Evolutionary conservation across 2,329 filamentous ascomycete species (phyloP).

Genomic region (Claviceps purpurea): DNA sequence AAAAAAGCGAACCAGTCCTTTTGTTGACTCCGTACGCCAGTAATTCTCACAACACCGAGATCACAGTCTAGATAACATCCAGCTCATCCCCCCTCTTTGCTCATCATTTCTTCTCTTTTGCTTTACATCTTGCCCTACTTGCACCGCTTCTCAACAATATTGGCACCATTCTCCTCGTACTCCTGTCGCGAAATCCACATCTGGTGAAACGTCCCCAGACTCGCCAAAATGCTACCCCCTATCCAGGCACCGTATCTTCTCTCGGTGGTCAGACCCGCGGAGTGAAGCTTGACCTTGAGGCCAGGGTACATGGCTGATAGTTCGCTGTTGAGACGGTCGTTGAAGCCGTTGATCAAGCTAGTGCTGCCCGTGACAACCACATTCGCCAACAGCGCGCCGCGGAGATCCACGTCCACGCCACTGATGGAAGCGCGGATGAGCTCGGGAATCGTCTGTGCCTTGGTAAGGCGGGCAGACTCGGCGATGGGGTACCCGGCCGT

Average conservation of each 20-base stretch:
- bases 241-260: conserved; percentile 91
- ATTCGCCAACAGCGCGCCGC: conserved; percentile 71
- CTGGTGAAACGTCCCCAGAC: conserved; percentile 94
- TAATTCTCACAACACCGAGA: neutral
- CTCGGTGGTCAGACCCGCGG: conserved; percentile 75
- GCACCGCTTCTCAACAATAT: conserved; percentile 91
- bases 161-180: conserved; percentile 86
- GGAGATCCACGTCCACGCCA: conserved; percentile 78
- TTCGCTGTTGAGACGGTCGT: conserved; percentile 78
- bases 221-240: conserved; percentile 88
- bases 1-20: conserved; percentile 12
- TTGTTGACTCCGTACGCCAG: conserved; percentile 22
- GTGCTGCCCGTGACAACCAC: conserved; percentile 87
- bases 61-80: neutral
- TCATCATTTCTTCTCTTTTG: neutral
- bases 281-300: conserved; percentile 75
- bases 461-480: conserved; percentile 38
- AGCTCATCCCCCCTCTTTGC: neutral
- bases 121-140: conserved; percentile 41
- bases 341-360: conserved; percentile 80
- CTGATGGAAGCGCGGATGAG: conserved; percentile 66
- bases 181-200: conserved; percentile 99
- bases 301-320: conserved; percentile 71
- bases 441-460: conserved; percentile 69
- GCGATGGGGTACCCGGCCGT: conserved; percentile 49